These are phyloP conservation scores for Daldinia bambusicola DNA, from an alignment of 495 filamentous ascomycete genomes.

Conservation along the genomic window DNA sequence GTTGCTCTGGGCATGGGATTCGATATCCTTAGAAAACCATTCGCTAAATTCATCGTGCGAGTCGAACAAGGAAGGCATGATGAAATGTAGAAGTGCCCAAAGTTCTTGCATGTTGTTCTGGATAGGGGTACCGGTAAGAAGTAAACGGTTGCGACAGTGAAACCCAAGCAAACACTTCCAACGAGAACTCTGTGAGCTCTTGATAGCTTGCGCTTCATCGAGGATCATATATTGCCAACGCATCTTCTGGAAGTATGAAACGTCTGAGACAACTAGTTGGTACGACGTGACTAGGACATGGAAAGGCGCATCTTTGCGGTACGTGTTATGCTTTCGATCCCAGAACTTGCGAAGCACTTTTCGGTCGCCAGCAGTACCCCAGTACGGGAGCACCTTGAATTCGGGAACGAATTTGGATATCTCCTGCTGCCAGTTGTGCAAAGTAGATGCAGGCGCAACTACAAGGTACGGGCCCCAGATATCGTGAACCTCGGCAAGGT, in stretches of 20 bases:
- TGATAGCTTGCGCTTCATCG: slow-evolving; percentile 98
- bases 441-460: slow-evolving; percentile 92
- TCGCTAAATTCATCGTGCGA: slow-evolving; percentile 99
- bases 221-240: slow-evolving; percentile 99
- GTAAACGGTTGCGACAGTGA: slow-evolving; percentile 92
- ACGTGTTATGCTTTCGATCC: slow-evolving; percentile 97
- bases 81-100: slow-evolving; percentile 98
- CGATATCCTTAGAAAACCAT: slow-evolving; percentile 99
- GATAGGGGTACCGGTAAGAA: slow-evolving; percentile 96
- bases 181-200: slow-evolving; percentile 93
- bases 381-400: slow-evolving; percentile 95
- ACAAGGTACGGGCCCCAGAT: slow-evolving; percentile 99
- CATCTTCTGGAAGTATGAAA: slow-evolving; percentile 97
- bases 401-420: slow-evolving; percentile 92
- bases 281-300: slow-evolving; percentile 97
- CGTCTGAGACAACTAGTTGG: slow-evolving; percentile 94
- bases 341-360: slow-evolving; percentile 98
- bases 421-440: slow-evolving; percentile 99
- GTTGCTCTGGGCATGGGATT: slow-evolving; percentile 97
- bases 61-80: slow-evolving; percentile 98
- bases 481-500: slow-evolving; percentile 94
- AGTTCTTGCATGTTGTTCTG: slow-evolving; percentile 99
- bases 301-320: slow-evolving; percentile 90
- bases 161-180: slow-evolving; percentile 97
- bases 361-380: slow-evolving; percentile 93